Base-by-base conservation (phyloP, 2,329 filamentous ascomycete genomes). In the Tricladium varicosporioides region DNA sequence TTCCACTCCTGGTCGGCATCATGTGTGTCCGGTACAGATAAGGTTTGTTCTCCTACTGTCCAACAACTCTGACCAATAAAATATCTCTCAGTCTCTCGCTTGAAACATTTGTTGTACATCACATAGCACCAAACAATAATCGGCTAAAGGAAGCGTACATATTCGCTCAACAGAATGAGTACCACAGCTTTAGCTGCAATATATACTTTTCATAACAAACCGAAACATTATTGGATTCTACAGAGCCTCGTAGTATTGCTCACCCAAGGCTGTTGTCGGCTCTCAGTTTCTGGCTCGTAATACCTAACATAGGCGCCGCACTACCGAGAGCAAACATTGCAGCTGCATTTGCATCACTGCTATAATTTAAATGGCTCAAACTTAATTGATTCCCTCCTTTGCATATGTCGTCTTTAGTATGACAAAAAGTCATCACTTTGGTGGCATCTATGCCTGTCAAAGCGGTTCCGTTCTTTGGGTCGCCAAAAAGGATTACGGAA, bases 391-490 rank as follows among this genome's bases (percentile, higher is more conserved):
- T 53, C 2, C 60, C 59, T 0, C 66, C 65, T 19, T 58, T 60
- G 58, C 66, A 68, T 13, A 68, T 66, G 43, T 64, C 55, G 58
- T 67, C 66, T 1, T 51, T 52, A 0, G 51, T 15, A 57, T 67
- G 57, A 53, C 64, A 67, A 14, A 68, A 48, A 10, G 60, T 66
- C 53, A 64, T 48, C 9, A 67, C 63, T 54, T 55, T 66, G 10
- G 32, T 51, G 1, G 52, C 46, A 49, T 63, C 59, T 8, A 68
- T 52, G 2, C 62, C 61, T 9, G 51, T 47, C 2, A 69, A 40
- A 5, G 56, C 61, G 1, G 63, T 66, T 31, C 65, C 66, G 43
- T 68, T 67, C 45, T 62, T 60, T 2, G 67, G 65, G n/a, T 69
- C 67, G 0, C 66, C 67, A 40, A 69, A 67, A 5, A 67, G 48